Percentiles rank a stretch among this genome's conserved stretches.
Conservation (phyloP, 371 early-diverging fungal species). For the Batkoa obscura region DNA sequence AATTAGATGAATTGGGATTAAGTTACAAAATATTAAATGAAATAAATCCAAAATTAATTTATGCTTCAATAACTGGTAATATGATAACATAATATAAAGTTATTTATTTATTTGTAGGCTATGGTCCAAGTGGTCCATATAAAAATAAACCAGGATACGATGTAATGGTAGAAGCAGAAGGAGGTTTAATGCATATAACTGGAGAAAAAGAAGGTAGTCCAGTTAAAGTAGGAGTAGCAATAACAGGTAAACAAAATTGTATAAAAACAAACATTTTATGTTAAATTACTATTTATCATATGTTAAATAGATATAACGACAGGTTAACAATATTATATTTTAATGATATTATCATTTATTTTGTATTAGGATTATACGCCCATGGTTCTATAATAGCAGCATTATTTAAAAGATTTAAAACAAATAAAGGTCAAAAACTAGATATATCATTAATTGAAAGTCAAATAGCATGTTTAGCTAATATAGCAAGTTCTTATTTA, state of each 20-base stretch:
- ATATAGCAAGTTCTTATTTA: constrained; percentile 70
- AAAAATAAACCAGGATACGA: constrained; percentile 69
- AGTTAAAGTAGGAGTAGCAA: constrained; percentile 90
- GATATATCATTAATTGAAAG: constrained; percentile 71
- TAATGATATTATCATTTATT: neutral
- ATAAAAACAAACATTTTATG: neutral
- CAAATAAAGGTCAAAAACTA: constrained; percentile 59
- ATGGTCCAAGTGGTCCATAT: constrained; percentile 78
- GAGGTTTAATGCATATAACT: constrained; percentile 88
- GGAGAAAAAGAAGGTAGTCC: constrained; percentile 65
- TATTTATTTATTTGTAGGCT: constrained; percentile 21
- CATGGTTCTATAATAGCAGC: constrained; percentile 81
- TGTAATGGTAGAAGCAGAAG: constrained; percentile 86
- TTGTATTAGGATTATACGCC: constrained; percentile 55
- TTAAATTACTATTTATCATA: neutral
- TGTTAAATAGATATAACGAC: constrained; percentile 1
- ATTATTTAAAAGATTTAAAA: constrained; percentile 39
- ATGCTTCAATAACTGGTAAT: constrained; percentile 65
- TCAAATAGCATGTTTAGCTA: constrained; percentile 72
- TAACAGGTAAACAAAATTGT: constrained; percentile 36
- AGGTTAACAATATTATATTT: neutral
- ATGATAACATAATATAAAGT: neutral
- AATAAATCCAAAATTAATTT: constrained; percentile 61
- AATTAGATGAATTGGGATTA: constrained; percentile 50
- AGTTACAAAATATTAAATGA: constrained; percentile 44